phyloP scores from a whole-genome alignment of 2,329 filamentous ascomycete genomes.

The Ceratocystis albifundus region DNA sequence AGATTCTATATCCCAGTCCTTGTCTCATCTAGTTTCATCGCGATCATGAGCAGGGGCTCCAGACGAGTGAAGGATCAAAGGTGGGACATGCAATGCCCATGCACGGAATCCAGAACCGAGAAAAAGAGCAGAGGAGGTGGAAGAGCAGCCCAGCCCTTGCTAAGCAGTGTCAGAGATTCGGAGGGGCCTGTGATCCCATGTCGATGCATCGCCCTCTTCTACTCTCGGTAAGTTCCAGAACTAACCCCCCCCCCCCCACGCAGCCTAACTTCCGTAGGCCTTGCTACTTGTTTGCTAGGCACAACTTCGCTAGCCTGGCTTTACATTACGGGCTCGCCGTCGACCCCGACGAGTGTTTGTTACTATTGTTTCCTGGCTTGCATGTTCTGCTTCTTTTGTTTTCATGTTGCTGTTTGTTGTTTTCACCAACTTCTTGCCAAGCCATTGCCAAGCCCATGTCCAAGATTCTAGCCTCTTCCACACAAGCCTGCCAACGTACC shows the following conservation, averaged over 20 bases:
- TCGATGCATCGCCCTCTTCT: not conserved
- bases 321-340: too few relatives aligned
- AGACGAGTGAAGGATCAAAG: not conserved
- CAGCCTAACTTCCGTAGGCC: not conserved
- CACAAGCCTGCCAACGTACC: not conserved
- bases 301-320: too few relatives aligned
- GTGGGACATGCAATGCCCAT: slow-evolving; percentile 8
- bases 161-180: not conserved
- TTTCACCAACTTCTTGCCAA: not conserved
- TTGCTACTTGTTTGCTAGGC: not conserved
- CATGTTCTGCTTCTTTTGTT: not conserved
- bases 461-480: slow-evolving; percentile 2
- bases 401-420: not conserved
- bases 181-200: not conserved
- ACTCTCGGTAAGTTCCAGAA: slow-evolving; percentile 6
- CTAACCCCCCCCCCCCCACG: not conserved
- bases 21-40: slow-evolving; percentile 8
- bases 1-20: not conserved
- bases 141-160: not conserved
- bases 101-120: slow-evolving; percentile 11
- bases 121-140: not conserved
- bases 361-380: not conserved
- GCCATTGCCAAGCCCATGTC: not conserved
- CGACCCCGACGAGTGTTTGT: not conserved
- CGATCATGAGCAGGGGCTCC: slow-evolving; percentile 4